Conservation (phyloP, 192 early-diverging fungal species). For the Blastocladiella britannica region DNA sequence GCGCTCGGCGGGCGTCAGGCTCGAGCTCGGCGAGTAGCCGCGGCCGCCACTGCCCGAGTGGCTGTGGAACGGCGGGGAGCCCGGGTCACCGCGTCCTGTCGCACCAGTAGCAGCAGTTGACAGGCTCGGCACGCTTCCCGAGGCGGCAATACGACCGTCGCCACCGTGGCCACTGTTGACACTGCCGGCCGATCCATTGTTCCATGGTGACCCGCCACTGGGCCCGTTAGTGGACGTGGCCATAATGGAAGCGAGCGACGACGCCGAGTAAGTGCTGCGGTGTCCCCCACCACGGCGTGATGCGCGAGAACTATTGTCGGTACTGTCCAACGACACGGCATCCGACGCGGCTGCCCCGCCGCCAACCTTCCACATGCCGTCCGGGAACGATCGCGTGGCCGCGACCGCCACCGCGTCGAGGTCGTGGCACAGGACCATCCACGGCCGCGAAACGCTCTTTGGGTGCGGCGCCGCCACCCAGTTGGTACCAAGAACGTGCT, state of each 20-base stretch:
- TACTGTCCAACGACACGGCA: not conserved
- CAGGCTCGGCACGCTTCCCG: too few relatives aligned
- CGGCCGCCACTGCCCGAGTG: slow-evolving; percentile 13
- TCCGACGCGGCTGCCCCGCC: not conserved
- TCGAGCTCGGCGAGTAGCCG: slow-evolving; percentile 14
- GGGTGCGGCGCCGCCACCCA: slow-evolving; percentile 1
- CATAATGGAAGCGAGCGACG: not conserved
- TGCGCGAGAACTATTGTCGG: too few relatives aligned
- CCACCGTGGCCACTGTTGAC: too few relatives aligned
- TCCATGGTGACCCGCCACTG: too few relatives aligned
- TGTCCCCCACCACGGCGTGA: too few relatives aligned
- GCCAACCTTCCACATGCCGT: not conserved
- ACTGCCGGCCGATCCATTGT: too few relatives aligned
- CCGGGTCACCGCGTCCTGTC: slow-evolving; percentile 18
- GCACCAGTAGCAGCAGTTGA: too few relatives aligned
- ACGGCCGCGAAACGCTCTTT: not conserved
- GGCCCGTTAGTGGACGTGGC: too few relatives aligned
- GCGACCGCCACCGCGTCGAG: slow-evolving; percentile 4
- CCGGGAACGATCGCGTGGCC: not conserved
- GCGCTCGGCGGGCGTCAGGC: slow-evolving; percentile 20
- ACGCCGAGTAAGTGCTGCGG: not conserved
- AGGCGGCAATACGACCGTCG: too few relatives aligned
- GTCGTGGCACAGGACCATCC: not conserved
- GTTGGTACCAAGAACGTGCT: slow-evolving; percentile 3
- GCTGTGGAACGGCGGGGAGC: slow-evolving; percentile 15